These are phyloP conservation scores for Diaporthe eres DNA, from an alignment of 2,329 filamentous ascomycete genomes.

Conservation along the genomic window DNA sequence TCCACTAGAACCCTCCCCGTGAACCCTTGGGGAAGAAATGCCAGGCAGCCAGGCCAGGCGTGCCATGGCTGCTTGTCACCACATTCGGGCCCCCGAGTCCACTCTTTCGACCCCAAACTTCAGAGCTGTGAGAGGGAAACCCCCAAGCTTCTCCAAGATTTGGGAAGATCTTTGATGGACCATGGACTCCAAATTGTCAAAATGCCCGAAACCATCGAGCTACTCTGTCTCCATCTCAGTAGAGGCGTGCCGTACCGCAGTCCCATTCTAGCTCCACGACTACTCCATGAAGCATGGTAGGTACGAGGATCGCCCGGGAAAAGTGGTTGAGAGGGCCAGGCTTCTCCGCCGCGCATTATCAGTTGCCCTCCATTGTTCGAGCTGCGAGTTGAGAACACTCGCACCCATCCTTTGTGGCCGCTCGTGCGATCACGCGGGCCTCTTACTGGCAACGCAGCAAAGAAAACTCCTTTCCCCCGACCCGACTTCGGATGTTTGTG, in stretches of 20 bases:
- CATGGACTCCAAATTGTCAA: constrained; percentile 38
- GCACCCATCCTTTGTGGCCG: background rate
- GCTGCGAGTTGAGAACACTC: background rate
- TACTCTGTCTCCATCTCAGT: constrained; percentile 39
- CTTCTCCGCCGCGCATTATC: constrained; percentile 12
- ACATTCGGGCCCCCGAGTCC: constrained; percentile 33
- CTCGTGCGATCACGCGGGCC: constrained; percentile 3
- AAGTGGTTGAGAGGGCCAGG: constrained; percentile 18
- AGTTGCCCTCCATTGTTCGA: background rate
- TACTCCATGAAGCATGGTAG: constrained; percentile 32
- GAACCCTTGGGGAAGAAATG: constrained; percentile 38
- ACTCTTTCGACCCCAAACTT: constrained; percentile 41
- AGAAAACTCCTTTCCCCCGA: constrained; percentile 32
- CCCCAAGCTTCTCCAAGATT: constrained; percentile 43
- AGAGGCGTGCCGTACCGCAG: constrained; percentile 42
- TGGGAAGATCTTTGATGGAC: constrained; percentile 40
- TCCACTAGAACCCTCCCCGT: constrained; percentile 32
- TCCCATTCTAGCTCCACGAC: constrained; percentile 39
- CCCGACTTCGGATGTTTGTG: constrained; percentile 34
- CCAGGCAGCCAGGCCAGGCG: constrained; percentile 21
- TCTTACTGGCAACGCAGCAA: constrained; percentile 10
- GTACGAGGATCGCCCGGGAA: constrained; percentile 23
- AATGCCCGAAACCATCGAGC: constrained; percentile 35
- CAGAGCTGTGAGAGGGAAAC: constrained; percentile 33
- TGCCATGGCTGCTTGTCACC: constrained; percentile 20